These are phyloP conservation scores for Funneliformis mosseae DNA, from an alignment of 192 early-diverging fungal genomes.

Conservation along the genomic window DNA sequence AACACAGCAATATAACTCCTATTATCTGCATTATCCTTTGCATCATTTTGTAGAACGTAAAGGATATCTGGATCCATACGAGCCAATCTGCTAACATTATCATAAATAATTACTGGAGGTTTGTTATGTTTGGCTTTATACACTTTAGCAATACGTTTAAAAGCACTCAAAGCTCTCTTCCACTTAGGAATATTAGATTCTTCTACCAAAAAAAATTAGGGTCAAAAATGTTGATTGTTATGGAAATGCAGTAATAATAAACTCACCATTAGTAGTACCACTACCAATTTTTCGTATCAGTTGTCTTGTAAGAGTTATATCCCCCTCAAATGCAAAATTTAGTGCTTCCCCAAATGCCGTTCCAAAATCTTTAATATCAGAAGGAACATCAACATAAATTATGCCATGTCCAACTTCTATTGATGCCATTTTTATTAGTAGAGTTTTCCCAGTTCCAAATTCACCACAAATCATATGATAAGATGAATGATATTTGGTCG, in stretches of 20 bases:
- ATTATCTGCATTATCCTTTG: conserved; percentile 4
- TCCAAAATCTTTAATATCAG: too few species aligned
- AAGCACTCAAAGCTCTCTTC: background rate
- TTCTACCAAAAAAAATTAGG: background rate
- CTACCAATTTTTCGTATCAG: background rate
- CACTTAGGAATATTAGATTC: background rate
- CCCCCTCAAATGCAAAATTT: background rate
- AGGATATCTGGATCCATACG: background rate
- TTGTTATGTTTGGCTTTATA: background rate
- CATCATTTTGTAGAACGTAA: conserved; percentile 19
- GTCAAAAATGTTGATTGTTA: background rate
- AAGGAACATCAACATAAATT: conserved; percentile 24
- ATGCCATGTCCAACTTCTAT: conserved; percentile 6
- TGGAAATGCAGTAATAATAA: background rate
- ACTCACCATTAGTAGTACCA: background rate
- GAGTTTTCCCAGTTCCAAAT: conserved; percentile 28
- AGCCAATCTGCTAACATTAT: background rate
- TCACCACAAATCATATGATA: conserved; percentile 19
- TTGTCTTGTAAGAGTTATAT: background rate
- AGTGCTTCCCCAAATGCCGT: too few species aligned
- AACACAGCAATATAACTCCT: conserved; percentile 18
- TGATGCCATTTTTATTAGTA: background rate
- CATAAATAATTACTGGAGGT: background rate
- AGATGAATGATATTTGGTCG: background rate
- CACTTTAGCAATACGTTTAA: background rate